Conservation (phyloP, 2,329 filamentous ascomycete genomes). For the Davidsoniella australis region DNA sequence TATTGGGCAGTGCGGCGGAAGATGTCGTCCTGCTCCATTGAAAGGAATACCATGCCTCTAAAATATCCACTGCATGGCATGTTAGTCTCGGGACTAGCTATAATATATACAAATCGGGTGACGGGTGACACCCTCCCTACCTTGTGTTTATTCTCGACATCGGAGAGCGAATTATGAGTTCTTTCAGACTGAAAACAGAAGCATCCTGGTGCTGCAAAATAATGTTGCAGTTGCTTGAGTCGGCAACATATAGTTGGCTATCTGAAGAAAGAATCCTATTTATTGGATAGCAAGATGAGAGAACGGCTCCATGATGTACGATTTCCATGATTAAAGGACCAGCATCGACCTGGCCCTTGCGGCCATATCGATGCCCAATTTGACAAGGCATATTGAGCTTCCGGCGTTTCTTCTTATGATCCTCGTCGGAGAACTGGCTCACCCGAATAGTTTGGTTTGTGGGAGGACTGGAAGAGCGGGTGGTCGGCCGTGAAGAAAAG, state of each 20-base stretch:
- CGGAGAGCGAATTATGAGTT: conserved; percentile 76
- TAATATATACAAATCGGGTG: background rate
- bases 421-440: conserved; percentile 25
- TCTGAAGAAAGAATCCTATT: conserved; percentile 78
- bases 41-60: conserved; percentile 74
- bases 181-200: conserved; percentile 66
- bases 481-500: too few relatives aligned
- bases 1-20: conserved; percentile 57
- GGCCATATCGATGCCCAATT: conserved; percentile 59
- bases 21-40: conserved; percentile 68
- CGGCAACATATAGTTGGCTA: conserved; percentile 74
- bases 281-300: conserved; percentile 51
- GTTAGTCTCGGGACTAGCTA: background rate
- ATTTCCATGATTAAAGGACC: conserved; percentile 75
- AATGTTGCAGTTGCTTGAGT: conserved; percentile 74
- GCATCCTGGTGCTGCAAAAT: conserved; percentile 66
- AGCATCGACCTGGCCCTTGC: conserved; percentile 71
- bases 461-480: background rate
- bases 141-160: background rate
- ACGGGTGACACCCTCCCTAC: background rate
- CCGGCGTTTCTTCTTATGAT: conserved; percentile 45
- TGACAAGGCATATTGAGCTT: conserved; percentile 41
- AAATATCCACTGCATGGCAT: background rate
- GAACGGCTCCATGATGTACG: conserved; percentile 27
- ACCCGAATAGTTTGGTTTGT: background rate